phyloP scores from a whole-genome alignment of 306 rosid genomes.

The Cucurbita ficifolia region DNA sequence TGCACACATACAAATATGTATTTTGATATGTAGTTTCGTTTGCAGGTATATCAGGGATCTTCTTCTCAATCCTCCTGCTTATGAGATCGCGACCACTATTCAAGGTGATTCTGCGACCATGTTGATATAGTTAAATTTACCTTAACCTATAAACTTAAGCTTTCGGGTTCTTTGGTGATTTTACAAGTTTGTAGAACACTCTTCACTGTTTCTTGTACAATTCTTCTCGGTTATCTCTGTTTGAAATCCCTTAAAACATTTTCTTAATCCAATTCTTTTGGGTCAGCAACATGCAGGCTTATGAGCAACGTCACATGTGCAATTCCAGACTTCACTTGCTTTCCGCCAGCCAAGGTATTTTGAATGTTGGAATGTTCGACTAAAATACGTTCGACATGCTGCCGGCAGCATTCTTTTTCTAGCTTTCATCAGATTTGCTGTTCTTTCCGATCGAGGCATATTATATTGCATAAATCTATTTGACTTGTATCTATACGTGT shows the following conservation, averaged over 20 bases:
- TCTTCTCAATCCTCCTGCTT: slow-evolving; percentile 88
- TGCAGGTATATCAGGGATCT: slow-evolving; percentile 73
- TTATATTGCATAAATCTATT: not conserved
- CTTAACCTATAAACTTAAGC: no score
- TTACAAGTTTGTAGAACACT: not conserved
- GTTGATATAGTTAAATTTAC: no score
- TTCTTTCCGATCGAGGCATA: not conserved
- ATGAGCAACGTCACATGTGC: slow-evolving; percentile 67
- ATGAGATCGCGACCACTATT: slow-evolving; percentile 68
- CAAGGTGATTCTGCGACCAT: slow-evolving; percentile 40
- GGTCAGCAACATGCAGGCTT: slow-evolving; percentile 74
- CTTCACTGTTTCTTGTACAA: not conserved
- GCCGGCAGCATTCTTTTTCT: not conserved
- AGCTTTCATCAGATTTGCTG: not conserved
- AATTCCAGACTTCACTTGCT: slow-evolving; percentile 89
- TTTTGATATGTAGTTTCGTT: not conserved
- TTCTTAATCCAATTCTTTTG: slow-evolving; percentile 5
- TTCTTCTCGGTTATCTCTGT: not conserved
- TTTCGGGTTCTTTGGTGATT: no score
- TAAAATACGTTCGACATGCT: not conserved
- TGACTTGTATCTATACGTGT: slow-evolving; percentile 7
- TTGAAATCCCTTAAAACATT: slow-evolving; percentile 1
- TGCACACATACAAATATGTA: not conserved
- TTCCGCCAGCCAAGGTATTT: slow-evolving; percentile 84
- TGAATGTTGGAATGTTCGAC: not conserved